Percentiles rank a stretch among this genome's conserved stretches.
These are phyloP conservation scores for Chimonanthus salicifolius DNA, from an alignment of 164 flowering plant genomes.

Conservation along the genomic window DNA sequence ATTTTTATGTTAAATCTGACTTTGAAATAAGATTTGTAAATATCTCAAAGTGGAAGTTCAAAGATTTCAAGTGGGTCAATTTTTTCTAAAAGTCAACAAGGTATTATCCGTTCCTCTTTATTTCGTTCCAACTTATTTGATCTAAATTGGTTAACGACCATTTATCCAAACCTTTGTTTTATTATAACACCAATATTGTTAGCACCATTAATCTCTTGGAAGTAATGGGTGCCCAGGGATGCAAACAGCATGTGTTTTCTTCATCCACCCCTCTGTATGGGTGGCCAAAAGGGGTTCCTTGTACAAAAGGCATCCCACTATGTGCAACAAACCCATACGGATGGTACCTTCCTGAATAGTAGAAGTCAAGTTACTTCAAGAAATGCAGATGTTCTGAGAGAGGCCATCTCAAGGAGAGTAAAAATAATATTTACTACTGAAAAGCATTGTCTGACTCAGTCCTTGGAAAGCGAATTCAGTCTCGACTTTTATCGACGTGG, in stretches of 20 bases:
- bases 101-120: no score
- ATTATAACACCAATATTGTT: conserved; percentile 74
- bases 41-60: no score
- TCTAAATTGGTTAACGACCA: no score
- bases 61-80: no score
- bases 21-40: no score
- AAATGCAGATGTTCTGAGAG: conserved; percentile 70
- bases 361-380: conserved; percentile 58
- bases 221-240: conserved; percentile 85
- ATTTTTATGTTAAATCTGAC: no score
- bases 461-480: no score
- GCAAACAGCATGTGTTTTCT: conserved; percentile 97
- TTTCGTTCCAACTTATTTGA: no score
- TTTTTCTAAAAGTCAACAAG: no score
- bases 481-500: no score
- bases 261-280: conserved; percentile 98
- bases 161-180: conserved; percentile 53
- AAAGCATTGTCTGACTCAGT: conserved; percentile 22
- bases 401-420: conserved; percentile 74
- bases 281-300: conserved; percentile 90
- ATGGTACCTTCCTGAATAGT: conserved; percentile 88
- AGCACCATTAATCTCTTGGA: conserved; percentile 81
- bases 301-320: conserved; percentile 83
- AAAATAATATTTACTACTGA: conserved; percentile 95
- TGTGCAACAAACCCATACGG: conserved; percentile 87